Evolutionary conservation across 2,329 filamentous ascomycete genomes (phyloP).

Genomic region (Pezicula radicicola): DNA sequence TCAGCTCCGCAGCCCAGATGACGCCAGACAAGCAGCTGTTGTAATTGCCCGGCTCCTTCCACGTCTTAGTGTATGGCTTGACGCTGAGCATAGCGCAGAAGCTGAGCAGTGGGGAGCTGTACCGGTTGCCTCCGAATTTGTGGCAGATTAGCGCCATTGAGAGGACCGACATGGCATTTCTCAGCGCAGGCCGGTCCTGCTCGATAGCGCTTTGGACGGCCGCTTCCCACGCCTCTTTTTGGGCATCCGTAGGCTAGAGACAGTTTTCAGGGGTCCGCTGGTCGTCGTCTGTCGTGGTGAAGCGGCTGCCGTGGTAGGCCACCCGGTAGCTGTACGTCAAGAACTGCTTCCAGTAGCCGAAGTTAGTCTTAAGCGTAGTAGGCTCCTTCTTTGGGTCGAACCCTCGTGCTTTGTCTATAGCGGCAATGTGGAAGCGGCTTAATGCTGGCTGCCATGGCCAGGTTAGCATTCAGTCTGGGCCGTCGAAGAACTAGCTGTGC

Average conservation of each 20-base stretch:
- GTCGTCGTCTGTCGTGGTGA: not conserved
- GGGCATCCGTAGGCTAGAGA: not conserved
- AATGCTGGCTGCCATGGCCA: conserved; percentile 2
- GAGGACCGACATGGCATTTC: conserved; percentile 1
- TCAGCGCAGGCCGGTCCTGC: not conserved
- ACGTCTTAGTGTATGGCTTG: conserved; percentile 1
- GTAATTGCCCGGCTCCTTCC: not conserved
- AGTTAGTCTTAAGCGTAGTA: conserved; percentile 2
- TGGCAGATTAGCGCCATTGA: not conserved
- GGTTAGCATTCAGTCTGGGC: conserved; percentile 8
- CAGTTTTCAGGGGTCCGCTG: not conserved
- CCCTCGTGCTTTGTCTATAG: too few species aligned
- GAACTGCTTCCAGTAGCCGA: conserved; percentile 4
- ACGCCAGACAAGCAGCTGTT: not conserved
- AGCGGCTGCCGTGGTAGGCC: not conserved
- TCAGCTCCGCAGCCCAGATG: not conserved
- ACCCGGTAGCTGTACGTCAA: conserved; percentile 2
- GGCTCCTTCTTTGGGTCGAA: conserved; percentile 6
- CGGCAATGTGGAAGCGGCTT: conserved; percentile 2
- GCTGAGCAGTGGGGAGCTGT: conserved; percentile 2
- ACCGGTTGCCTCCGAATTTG: conserved; percentile 1
- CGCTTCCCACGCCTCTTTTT: not conserved
- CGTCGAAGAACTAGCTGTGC: conserved; percentile 9
- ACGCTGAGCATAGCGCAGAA: conserved; percentile 1
- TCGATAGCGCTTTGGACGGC: not conserved